phyloP scores from a whole-genome alignment of 2,329 filamentous ascomycete genomes.

The Fusarium udum region DNA sequence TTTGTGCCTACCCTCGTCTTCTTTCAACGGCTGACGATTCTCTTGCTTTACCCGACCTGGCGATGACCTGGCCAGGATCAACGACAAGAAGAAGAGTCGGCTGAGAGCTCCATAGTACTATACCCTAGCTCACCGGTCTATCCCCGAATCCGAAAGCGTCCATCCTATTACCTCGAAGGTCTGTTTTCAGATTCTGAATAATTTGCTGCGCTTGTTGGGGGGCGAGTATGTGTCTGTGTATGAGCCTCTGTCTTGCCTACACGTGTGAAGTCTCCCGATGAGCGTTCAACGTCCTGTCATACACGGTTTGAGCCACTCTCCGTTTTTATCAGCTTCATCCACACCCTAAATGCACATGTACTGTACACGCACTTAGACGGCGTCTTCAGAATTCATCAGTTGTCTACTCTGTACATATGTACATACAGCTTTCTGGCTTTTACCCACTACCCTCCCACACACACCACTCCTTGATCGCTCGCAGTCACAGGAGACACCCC shows the following conservation, averaged over 20 bases:
- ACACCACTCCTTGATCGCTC: constrained; percentile 34
- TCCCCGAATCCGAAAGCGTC: constrained; percentile 29
- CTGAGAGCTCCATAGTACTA: constrained; percentile 38
- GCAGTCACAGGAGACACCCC: constrained; percentile 20
- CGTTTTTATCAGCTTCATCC: constrained; percentile 38
- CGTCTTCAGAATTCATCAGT: constrained; percentile 35
- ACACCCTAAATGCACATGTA: constrained; percentile 26
- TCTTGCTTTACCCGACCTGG: constrained; percentile 37
- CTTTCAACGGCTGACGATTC: constrained; percentile 37
- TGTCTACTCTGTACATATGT: constrained; percentile 16
- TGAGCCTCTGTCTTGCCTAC: constrained; percentile 23
- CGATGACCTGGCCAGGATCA: constrained; percentile 37
- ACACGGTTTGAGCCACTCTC: constrained; percentile 36
- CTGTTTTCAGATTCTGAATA: constrained; percentile 6
- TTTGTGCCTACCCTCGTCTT: constrained; percentile 21
- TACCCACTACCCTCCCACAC: constrained; percentile 39
- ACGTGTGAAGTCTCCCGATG: constrained; percentile 19
- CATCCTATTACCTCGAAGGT: constrained; percentile 15
- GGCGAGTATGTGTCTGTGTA: constrained; percentile 17
- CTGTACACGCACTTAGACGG: constrained; percentile 28
- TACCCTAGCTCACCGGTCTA: constrained; percentile 38
- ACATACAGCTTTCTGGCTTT: constrained; percentile 8
- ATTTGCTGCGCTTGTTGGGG: constrained; percentile 32
- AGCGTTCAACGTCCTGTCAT: constrained; percentile 37
- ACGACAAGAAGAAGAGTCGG: constrained; percentile 32